phyloP scores from a whole-genome alignment of 2,329 filamentous ascomycete species.

The Penicillium sp. region DNA sequence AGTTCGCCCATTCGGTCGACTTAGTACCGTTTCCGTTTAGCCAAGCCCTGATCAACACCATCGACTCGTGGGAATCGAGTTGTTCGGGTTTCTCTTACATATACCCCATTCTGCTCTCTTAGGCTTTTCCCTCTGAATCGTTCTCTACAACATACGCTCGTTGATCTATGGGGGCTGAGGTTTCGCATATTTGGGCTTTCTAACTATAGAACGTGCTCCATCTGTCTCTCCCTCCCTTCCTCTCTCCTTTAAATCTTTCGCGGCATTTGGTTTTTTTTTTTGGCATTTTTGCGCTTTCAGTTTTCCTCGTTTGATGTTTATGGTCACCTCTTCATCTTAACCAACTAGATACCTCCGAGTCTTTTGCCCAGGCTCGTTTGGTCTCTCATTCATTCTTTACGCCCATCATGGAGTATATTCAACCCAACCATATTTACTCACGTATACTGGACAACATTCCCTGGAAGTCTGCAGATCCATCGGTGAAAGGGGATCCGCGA shows the following conservation, averaged over 20 bases:
- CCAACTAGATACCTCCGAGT: slow-evolving; percentile 1
- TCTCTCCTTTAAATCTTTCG: not conserved
- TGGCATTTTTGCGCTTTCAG: not conserved
- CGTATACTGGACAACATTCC: slow-evolving; percentile 24
- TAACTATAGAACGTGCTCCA: not conserved
- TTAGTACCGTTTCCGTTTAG: not conserved
- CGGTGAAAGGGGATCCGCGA: slow-evolving; percentile 10
- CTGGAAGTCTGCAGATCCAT: slow-evolving; percentile 21
- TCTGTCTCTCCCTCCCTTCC: not conserved
- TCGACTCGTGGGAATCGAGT: not conserved
- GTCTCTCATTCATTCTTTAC: not conserved
- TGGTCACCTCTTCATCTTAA: not conserved
- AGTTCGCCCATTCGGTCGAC: not conserved
- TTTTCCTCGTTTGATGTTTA: not conserved
- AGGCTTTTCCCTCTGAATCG: not conserved
- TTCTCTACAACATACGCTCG: not conserved
- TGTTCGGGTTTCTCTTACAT: slow-evolving; percentile 6
- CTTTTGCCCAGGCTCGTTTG: not conserved
- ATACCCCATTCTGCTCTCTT: slow-evolving; percentile 4
- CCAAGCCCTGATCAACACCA: not conserved
- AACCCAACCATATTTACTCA: slow-evolving; percentile 18
- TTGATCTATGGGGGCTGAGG: slow-evolving; percentile 3
- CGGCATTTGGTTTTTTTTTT: not conserved
- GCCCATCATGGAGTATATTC: slow-evolving; percentile 22
- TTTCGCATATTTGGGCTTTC: not conserved